A percentile compares a stretch with the other conserved stretches of the same genome.
Evolutionary conservation across 371 early-diverging fungal genomes (phyloP).

Genomic region (Mortierella sp.): DNA sequence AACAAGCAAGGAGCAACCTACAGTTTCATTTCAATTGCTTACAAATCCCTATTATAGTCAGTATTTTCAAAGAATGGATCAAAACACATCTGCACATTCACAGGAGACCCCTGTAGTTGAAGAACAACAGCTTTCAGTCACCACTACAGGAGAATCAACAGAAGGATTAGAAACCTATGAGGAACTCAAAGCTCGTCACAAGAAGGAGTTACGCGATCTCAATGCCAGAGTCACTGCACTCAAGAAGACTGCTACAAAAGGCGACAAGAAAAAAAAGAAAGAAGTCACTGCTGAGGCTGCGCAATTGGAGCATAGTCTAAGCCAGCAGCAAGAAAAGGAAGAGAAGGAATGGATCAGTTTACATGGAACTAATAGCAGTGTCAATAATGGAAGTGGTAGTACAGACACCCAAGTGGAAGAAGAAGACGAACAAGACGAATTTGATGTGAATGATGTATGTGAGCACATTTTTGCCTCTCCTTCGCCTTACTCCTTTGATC

Average conservation of each 20-base stretch:
- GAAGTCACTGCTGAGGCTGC: constrained; percentile 80
- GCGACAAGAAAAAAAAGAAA: constrained; percentile 90
- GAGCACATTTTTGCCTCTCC: not conserved
- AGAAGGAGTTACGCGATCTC: constrained; percentile 82
- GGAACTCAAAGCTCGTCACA: constrained; percentile 78
- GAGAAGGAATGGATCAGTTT: constrained; percentile 55
- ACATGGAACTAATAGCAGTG: not conserved
- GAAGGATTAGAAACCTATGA: constrained; percentile 59
- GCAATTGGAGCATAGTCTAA: constrained; percentile 75
- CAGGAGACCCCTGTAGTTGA: not conserved
- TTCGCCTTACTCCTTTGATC: too few relatives aligned
- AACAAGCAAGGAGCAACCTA: too few relatives aligned
- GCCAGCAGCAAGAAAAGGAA: constrained; percentile 78
- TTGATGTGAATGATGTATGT: constrained; percentile 49
- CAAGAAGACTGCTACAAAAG: constrained; percentile 82
- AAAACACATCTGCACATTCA: not conserved
- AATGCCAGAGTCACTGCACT: constrained; percentile 75
- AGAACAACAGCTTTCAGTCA: not conserved
- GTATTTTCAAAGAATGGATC: too few relatives aligned
- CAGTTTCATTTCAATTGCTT: too few relatives aligned
- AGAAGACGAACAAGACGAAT: constrained; percentile 40
- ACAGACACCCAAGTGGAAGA: constrained; percentile 7
- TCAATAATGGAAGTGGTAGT: not conserved
- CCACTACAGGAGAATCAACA: not conserved
- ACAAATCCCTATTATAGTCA: too few relatives aligned